These are phyloP conservation scores for Syncephalis plumigaleata DNA, from an alignment of 371 early-diverging fungal species.

Conservation along the genomic window DNA sequence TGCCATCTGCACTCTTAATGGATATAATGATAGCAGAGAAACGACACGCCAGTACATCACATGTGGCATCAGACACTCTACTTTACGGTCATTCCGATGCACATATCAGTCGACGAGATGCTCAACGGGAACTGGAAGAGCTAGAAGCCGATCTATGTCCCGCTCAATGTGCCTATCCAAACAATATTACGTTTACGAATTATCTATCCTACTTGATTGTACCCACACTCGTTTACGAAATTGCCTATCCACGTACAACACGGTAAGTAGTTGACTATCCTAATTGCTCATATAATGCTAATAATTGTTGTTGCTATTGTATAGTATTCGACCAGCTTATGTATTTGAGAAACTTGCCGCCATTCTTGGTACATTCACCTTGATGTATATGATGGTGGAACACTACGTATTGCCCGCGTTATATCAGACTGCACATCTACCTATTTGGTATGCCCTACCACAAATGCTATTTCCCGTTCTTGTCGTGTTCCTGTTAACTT, in stretches of 20 bases:
- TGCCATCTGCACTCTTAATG: background rate
- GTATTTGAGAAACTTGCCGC: constrained; percentile 70
- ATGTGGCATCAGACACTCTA: background rate
- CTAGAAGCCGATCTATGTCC: constrained; percentile 9
- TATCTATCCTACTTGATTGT: constrained; percentile 77
- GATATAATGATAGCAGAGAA: constrained; percentile 8
- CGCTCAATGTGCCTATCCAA: constrained; percentile 29
- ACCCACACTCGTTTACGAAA: constrained; percentile 82
- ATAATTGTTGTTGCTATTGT: background rate
- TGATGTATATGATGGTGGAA: constrained; percentile 73
- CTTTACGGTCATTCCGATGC: background rate
- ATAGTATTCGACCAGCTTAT: constrained; percentile 69
- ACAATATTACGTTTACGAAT: constrained; percentile 64
- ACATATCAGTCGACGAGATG: constrained; percentile 25
- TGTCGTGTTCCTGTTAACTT: constrained; percentile 74
- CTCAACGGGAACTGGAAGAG: constrained; percentile 21
- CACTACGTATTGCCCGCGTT: constrained; percentile 68
- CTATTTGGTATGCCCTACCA: constrained; percentile 33
- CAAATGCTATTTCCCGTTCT: constrained; percentile 74
- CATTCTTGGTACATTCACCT: constrained; percentile 57
- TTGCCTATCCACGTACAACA: constrained; percentile 82
- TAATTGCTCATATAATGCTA: background rate
- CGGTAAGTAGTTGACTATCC: constrained; percentile 19
- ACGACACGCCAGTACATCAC: constrained; percentile 7
- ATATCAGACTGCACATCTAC: constrained; percentile 32